Percentiles rank a stretch among this genome's conserved stretches.
Evolutionary conservation across 208 protist species (phyloP).

Genomic region (Hexamita inflata): DNA sequence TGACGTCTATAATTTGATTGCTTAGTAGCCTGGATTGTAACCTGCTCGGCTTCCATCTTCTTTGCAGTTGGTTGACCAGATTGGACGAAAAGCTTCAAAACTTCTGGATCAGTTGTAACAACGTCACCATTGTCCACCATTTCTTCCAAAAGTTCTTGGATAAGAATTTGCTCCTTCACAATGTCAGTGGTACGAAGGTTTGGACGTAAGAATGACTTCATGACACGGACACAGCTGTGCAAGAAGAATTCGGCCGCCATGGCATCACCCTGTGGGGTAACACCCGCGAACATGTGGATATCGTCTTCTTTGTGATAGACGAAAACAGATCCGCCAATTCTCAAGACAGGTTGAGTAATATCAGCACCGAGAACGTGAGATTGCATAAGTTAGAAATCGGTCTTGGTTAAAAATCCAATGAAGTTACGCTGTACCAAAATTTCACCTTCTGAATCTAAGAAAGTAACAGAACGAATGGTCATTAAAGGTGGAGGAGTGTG

Average conservation of each 20-base stretch:
- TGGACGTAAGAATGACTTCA: background rate
- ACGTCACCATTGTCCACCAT: slow-evolving; percentile 20
- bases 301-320: background rate
- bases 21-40: slow-evolving; percentile 16
- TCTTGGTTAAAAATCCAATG: background rate
- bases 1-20: background rate
- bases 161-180: background rate
- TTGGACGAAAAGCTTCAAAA: slow-evolving; percentile 22
- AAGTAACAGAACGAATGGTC: too few species aligned
- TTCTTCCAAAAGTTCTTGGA: slow-evolving; percentile 16
- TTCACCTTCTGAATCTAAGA: slow-evolving; percentile 3
- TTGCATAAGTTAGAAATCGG: background rate
- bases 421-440: background rate
- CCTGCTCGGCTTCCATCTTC: background rate
- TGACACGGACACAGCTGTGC: background rate
- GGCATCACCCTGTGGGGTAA: background rate
- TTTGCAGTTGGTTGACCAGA: background rate
- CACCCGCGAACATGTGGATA: background rate
- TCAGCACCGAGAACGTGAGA: background rate
- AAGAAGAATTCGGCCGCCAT: slow-evolving; percentile 10
- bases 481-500: too few species aligned
- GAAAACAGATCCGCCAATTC: background rate
- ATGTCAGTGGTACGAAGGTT: background rate
- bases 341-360: background rate
- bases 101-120: slow-evolving; percentile 19